Evolutionary conservation across 1,284 basidiomycete genomes (phyloP), one percentile per base, ranked within the genome.

Genomic region (Melampsora medusae): DNA sequence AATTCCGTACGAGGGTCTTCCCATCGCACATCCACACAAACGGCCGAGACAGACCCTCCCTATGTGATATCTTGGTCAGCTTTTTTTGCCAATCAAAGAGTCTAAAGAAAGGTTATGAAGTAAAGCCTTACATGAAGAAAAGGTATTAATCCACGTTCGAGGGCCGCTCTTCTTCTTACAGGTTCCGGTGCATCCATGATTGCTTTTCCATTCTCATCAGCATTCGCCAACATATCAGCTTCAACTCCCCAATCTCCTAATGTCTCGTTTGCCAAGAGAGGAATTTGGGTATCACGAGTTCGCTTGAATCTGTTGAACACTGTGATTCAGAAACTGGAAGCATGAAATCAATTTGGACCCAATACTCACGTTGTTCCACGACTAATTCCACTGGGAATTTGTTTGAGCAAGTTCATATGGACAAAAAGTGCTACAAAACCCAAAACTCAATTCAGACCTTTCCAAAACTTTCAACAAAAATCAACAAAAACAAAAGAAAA

Each of bases 201-300:
- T 0, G 84, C 83, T 42, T 77, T 61, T 1, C 84, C 84, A 16
- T 81, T 77, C 66, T 84, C 83, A 64, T 83, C 83, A 19, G 84
- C 83, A 78, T 85, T 84, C 3, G 84, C 84, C n/a, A 85, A 78
- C 84, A 85, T 85, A 79, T 85, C 84, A 66, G 83, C 84, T 77
- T 85, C 84, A 7, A 84, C 80, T 73, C 84, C 84, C 25, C 83
- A 82, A 9, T 82, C 73, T 17, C 82, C 82, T 31, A 79, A 78
- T 25, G 77, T 61, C 19, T 79, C 79, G 10, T 79, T 79, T 66
- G 84, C 83, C 2, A 74, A 70, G 16, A 82, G 81, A 65, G 78
- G 76, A n/a, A 77, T 66, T 2, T 61, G 62, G 12, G 80, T 79
- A 61, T 82, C 82, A 38, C 80, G 80, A 4, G 82, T 78, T 7